Evolutionary conservation across 371 early-diverging fungal genomes (phyloP).

Genomic region (Syncephalastrum sp.): DNA sequence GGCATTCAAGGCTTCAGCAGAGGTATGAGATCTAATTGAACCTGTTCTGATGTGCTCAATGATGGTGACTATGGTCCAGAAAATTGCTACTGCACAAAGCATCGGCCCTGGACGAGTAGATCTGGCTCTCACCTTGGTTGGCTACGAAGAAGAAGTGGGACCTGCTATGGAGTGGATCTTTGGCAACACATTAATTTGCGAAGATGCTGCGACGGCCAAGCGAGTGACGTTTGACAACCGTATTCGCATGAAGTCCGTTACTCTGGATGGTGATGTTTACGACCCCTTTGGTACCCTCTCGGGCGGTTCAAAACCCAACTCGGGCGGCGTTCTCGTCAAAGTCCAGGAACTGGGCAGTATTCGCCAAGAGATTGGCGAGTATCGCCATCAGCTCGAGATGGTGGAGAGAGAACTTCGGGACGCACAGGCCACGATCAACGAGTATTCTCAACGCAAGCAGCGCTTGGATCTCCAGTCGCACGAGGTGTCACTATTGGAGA

Average conservation of each 20-base stretch:
- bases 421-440: slow-evolving; percentile 39
- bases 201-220: slow-evolving; percentile 86
- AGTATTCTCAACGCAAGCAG: slow-evolving; percentile 52
- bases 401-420: slow-evolving; percentile 46
- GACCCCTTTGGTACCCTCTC: slow-evolving; percentile 97
- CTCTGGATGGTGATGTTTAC: slow-evolving; percentile 98
- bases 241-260: slow-evolving; percentile 87
- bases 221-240: slow-evolving; percentile 83
- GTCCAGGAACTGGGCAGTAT: slow-evolving; percentile 67
- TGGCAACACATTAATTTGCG: slow-evolving; percentile 91
- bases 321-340: slow-evolving; percentile 74
- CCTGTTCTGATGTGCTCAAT: not conserved
- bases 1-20: slow-evolving; percentile 60
- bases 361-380: slow-evolving; percentile 45
- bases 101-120: slow-evolving; percentile 84
- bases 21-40: slow-evolving; percentile 34
- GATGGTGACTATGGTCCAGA: slow-evolving; percentile 19
- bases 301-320: slow-evolving; percentile 89
- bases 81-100: slow-evolving; percentile 66
- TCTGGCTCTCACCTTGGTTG: slow-evolving; percentile 81
- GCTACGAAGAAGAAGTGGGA: slow-evolving; percentile 75
- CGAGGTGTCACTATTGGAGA: slow-evolving; percentile 68
- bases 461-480: slow-evolving; percentile 72
- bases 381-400: slow-evolving; percentile 43
- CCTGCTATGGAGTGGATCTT: slow-evolving; percentile 96